Evolutionary conservation across 225 moss, liverwort and hornwort genomes (phyloP), one percentile per base, ranked within the genome.

Genomic region (Marchantia polymorpha): DNA sequence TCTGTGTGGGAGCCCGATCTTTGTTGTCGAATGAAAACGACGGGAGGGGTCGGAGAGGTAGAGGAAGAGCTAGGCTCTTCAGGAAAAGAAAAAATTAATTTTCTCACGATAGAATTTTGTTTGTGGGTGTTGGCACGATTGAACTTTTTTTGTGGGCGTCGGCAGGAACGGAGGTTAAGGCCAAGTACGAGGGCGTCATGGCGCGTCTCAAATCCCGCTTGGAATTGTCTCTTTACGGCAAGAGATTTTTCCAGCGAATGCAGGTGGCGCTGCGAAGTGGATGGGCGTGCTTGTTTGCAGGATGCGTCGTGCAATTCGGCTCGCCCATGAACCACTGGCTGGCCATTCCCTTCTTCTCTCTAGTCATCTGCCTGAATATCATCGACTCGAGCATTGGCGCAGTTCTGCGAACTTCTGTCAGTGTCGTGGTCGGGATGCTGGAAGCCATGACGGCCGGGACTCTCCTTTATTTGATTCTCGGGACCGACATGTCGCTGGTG

Each of bases 231-330:
- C 72, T 20, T 47, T 60, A 84, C 52, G 80, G 80, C 54, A 78
- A 84, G 56, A 75, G 74, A 25, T 85, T 85, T 59, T 61, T 71
- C n/a, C 31, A 70, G 20, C 55, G 84, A 55, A 56, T 78, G 52
- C 73, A 58, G 12, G 58, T 81, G 46, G 84, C 84, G 4, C 46
- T 77, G 48, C 74, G 84, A 76, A 85, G 78, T 10, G 84, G 81
- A 79, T 85, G 74, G 78, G 84, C 84, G n/a, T 85, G 81, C 72
- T 73, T 81, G 56, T 65, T 85, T n/a, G 69, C 60, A 4, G 84
- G 81, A 49, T 13, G 74, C 4, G 6, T 85, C 17, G 27, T 85
- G 20, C 73, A 78, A 17, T 85, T 81, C 39, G 84, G 51, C 23
- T n/a, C 68, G 10, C 84, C 81, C 19, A 48, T 85, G 15, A 69